A percentile compares a stretch with the other conserved stretches of the same genome.
phyloP scores from a whole-genome alignment of 1,284 basidiomycete species.

The Rhodofomes roseus region DNA sequence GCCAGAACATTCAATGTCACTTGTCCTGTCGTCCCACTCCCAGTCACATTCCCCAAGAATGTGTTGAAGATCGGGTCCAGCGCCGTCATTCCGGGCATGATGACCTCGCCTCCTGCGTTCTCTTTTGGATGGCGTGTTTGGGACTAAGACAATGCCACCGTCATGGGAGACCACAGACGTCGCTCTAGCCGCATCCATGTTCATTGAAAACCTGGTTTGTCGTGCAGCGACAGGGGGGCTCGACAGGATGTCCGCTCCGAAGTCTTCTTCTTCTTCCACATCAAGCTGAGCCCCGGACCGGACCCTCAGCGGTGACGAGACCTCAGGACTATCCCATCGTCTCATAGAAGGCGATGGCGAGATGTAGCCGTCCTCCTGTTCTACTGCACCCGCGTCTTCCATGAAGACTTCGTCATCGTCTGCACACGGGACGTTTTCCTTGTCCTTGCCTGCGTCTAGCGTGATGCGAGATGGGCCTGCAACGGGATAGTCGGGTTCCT shows the following conservation, averaged over 20 bases:
- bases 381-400: constrained; percentile 40
- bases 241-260: constrained; percentile 56
- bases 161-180: background rate
- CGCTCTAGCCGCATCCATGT: background rate
- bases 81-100: constrained; percentile 11
- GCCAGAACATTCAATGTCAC: constrained; percentile 41
- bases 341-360: constrained; percentile 58
- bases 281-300: constrained; percentile 8
- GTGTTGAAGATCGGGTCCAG: constrained; percentile 45
- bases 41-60: constrained; percentile 32
- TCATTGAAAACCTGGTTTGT: constrained; percentile 7
- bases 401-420: constrained; percentile 37
- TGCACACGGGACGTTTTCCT: constrained; percentile 37
- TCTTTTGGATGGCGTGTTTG: constrained; percentile 28
- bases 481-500: constrained; percentile 14
- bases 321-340: constrained; percentile 48
- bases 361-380: constrained; percentile 76
- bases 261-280: constrained; percentile 39
- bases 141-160: constrained; percentile 33
- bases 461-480: constrained; percentile 38
- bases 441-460: constrained; percentile 29
- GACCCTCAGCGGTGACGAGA: constrained; percentile 56
- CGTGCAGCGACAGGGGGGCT: constrained; percentile 41
- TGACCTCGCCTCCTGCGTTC: constrained; percentile 11
- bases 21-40: constrained; percentile 39